Evolutionary conservation across 805 yeast species (phyloP).

Genomic region (Candida awuae): DNA sequence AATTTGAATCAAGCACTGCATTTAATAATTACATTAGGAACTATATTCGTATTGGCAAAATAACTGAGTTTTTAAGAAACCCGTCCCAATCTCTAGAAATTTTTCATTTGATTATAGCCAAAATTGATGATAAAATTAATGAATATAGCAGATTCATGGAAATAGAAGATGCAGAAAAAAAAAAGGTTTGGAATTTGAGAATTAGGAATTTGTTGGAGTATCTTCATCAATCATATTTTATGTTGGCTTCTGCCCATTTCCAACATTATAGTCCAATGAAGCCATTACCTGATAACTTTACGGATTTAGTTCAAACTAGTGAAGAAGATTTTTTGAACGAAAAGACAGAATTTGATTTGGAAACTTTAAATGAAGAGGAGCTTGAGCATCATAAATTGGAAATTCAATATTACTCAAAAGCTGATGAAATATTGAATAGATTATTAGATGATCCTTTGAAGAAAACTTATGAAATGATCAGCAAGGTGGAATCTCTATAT

Average conservation of each 20-base stretch:
- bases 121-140: constrained; percentile 21
- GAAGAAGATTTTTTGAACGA: constrained; percentile 9
- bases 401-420: constrained; percentile 45
- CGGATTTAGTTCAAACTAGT: constrained; percentile 19
- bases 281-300: constrained; percentile 26
- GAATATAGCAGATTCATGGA: constrained; percentile 8
- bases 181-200: constrained; percentile 16
- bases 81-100: constrained; percentile 44
- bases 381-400: constrained; percentile 38
- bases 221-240: constrained; percentile 70
- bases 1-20: constrained; percentile 37
- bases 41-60: constrained; percentile 57
- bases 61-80: constrained; percentile 47
- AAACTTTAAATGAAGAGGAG: constrained; percentile 17
- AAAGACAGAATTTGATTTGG: constrained; percentile 21
- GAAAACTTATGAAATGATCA: constrained; percentile 27
- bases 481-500: constrained; percentile 20
- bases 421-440: constrained; percentile 51
- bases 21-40: constrained; percentile 42
- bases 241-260: constrained; percentile 66
- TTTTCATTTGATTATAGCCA: constrained; percentile 36
- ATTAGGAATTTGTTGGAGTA: constrained; percentile 47
- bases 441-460: constrained; percentile 38
- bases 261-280: constrained; percentile 39
- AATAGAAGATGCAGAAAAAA: constrained; percentile 5